phyloP scores from a whole-genome alignment of 148 eudicot genomes.

The Vaccinium corymbosum region DNA sequence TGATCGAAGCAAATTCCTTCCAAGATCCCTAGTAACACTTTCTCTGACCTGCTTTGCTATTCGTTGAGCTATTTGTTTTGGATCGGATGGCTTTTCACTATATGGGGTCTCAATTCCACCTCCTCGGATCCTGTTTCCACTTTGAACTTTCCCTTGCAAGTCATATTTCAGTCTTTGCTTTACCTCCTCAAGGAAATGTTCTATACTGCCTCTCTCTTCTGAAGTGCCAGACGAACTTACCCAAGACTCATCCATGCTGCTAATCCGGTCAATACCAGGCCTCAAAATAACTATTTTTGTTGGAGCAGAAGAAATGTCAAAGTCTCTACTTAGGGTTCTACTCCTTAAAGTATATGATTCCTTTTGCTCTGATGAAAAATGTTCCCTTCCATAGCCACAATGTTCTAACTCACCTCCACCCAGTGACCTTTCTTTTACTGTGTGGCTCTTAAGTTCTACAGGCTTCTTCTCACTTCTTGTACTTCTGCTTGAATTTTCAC shows the following conservation, averaged over 20 bases:
- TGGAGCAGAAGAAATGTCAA: slow-evolving; percentile 42
- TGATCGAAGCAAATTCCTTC: slow-evolving; percentile 56
- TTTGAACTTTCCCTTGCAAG: slow-evolving; percentile 52
- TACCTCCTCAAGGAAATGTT: slow-evolving; percentile 97
- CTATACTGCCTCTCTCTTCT: slow-evolving; percentile 70
- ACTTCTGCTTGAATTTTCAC: slow-evolving; percentile 44
- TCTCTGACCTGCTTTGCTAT: slow-evolving; percentile 53
- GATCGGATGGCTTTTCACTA: slow-evolving; percentile 55
- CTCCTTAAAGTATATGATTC: slow-evolving; percentile 39
- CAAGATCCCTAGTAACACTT: slow-evolving; percentile 42
- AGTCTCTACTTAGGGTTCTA: slow-evolving; percentile 37
- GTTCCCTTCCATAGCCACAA: slow-evolving; percentile 23
- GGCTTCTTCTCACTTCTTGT: slow-evolving; percentile 33
- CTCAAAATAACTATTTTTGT: slow-evolving; percentile 75
- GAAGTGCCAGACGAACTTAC: slow-evolving; percentile 61
- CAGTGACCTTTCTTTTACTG: slow-evolving; percentile 25
- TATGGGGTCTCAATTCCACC: slow-evolving; percentile 87
- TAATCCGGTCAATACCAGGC: slow-evolving; percentile 70
- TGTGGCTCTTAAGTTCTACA: slow-evolving; percentile 25
- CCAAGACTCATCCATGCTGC: slow-evolving; percentile 64
- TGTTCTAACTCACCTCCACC: slow-evolving; percentile 25
- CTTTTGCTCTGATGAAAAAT: slow-evolving; percentile 31
- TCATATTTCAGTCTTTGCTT: slow-evolving; percentile 72
- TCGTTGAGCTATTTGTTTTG: slow-evolving; percentile 56
- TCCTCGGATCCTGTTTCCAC: slow-evolving; percentile 61